Evolutionary conservation across 169 alveolate species (phyloP), one percentile per base, ranked within the genome.

Genomic region (Babesia gibsoni): DNA sequence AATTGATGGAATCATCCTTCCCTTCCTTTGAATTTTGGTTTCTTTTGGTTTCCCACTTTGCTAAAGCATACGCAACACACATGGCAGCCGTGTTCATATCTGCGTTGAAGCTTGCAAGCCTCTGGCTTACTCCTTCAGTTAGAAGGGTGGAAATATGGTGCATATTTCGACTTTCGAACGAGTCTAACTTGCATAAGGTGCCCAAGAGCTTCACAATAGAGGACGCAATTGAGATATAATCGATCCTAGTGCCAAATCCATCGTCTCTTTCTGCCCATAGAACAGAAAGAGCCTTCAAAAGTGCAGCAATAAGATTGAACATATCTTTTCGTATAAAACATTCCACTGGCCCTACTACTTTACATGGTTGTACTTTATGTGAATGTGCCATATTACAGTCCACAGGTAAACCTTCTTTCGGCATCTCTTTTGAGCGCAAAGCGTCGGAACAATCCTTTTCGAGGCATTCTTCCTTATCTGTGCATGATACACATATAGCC

Each of bases 141-240:
- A 59, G 7, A 10, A 20, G 29, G 14, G 32, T 20, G 42, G 48
- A 37, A 14, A 43, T 10, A 0, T 35, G 70, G n/a, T n/a, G n/a
- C n/a, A n/a, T n/a, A n/a, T n/a, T n/a, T n/a, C n/a, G n/a, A n/a
- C n/a, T n/a, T 18, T 41, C 53, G 27, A 59, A 59, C 1, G 18
- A 42, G 4, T 14, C 70, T 20, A 20, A 29, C 18, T 14, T 10
- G 27, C 45, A 59, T 1, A 59, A 9, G 20, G 45, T 59, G n/a
- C 32, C 70, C 70, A 59, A 10, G 41, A 43, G 57, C 29, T 59
- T 59, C 16, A 39, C 22, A 16, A 59, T 39, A 27, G 48, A 20
- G 2, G 56, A 54, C 4, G 70, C 70, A 9, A 59, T 5, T 9
- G 57, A 5, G 0, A 59, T 32, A 10, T 3, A 32, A n/a, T 37